phyloP scores from a whole-genome alignment of 164 flowering plant genomes.

The Warburgia ugandensis region DNA sequence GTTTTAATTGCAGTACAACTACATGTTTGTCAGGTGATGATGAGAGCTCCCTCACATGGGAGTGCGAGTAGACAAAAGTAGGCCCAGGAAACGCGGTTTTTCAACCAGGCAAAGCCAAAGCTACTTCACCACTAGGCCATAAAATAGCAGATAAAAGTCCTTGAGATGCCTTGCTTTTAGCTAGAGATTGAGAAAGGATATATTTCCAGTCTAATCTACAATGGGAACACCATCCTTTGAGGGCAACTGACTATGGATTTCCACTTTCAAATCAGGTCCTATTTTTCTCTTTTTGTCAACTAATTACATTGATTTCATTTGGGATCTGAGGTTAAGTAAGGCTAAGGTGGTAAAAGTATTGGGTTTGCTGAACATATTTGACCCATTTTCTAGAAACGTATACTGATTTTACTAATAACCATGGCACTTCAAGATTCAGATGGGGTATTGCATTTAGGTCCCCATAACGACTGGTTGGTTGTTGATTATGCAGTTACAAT shows the following conservation, averaged over 20 bases:
- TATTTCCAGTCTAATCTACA: too few species aligned
- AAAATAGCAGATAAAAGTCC: background rate
- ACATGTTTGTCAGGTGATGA: background rate
- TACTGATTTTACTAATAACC: too few species aligned
- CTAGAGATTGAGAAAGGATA: background rate
- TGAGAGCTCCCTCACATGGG: conserved; percentile 3
- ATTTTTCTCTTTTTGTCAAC: background rate
- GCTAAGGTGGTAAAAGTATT: too few species aligned
- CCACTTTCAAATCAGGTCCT: background rate
- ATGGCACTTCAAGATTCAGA: too few species aligned
- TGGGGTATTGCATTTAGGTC: too few species aligned
- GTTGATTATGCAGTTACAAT: too few species aligned
- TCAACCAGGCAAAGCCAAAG: background rate
- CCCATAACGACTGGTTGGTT: too few species aligned
- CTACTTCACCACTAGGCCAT: background rate
- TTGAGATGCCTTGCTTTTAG: background rate
- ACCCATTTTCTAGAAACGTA: too few species aligned
- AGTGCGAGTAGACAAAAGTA: conserved; percentile 1
- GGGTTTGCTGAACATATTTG: too few species aligned
- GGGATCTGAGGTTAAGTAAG: too few species aligned
- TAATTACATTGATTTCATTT: background rate
- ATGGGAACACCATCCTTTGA: too few species aligned
- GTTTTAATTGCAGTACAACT: background rate
- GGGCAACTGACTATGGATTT: too few species aligned
- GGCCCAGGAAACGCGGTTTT: conserved; percentile 2